These are phyloP conservation scores for Posidonia oceanica DNA, from an alignment of 116 monocot genomes.

Conservation along the genomic window DNA sequence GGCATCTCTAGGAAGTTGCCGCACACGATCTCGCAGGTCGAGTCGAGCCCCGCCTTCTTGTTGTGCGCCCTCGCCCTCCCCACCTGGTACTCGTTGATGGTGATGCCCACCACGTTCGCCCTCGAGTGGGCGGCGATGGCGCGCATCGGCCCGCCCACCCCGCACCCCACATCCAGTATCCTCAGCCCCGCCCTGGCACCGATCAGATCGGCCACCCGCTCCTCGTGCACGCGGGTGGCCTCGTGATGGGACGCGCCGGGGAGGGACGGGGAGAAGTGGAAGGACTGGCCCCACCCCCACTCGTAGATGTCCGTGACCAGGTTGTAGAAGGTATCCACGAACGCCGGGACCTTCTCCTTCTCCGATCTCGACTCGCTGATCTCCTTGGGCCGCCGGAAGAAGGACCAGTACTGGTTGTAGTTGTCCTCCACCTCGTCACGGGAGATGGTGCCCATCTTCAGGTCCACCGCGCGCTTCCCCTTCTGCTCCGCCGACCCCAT, in stretches of 20 bases:
- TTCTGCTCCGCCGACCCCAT: constrained; percentile 73
- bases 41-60: constrained; percentile 64
- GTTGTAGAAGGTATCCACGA: constrained; percentile 91
- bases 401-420: constrained; percentile 87
- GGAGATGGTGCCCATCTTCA: constrained; percentile 73
- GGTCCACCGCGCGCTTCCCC: constrained; percentile 71
- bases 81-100: constrained; percentile 91
- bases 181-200: constrained; percentile 38
- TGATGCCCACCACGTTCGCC: constrained; percentile 60
- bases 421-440: constrained; percentile 71
- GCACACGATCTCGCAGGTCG: constrained; percentile 55
- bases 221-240: constrained; percentile 64
- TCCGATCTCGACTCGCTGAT: too few species aligned
- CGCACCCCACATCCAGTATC: constrained; percentile 72
- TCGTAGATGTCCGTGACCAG: constrained; percentile 86
- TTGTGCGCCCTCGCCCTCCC: constrained; percentile 63
- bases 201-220: constrained; percentile 61
- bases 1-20: constrained; percentile 73
- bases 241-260: constrained; percentile 57
- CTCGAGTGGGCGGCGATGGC: constrained; percentile 61
- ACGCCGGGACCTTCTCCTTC: constrained; percentile 34
- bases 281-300: constrained; percentile 91
- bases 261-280: constrained; percentile 77
- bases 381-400: too few species aligned
- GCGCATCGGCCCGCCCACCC: constrained; percentile 85